phyloP scores from a whole-genome alignment of 192 early-diverging fungal species.

The Backusella mclennaniae region DNA sequence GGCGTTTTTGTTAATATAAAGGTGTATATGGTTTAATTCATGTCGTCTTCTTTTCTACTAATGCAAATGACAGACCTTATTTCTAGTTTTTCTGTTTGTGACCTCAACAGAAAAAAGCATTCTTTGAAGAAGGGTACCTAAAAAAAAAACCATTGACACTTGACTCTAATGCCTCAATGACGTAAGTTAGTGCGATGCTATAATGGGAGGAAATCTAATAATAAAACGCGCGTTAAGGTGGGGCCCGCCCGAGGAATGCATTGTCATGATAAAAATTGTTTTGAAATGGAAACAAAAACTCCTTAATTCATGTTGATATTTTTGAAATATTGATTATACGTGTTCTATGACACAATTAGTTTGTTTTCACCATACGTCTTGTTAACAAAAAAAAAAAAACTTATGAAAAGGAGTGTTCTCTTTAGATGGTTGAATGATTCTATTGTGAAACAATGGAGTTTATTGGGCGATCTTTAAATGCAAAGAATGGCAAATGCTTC shows the following conservation, averaged over 20 bases:
- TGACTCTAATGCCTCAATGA: neutral
- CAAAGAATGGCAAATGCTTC: neutral
- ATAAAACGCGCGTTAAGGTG: neutral
- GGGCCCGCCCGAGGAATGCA: neutral
- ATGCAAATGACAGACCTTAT: no score
- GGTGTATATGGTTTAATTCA: no score
- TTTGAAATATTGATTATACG: neutral
- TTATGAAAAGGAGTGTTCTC: neutral
- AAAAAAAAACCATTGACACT: neutral
- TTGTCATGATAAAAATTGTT: neutral
- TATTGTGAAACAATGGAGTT: neutral
- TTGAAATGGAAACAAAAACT: neutral
- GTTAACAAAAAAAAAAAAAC: no score
- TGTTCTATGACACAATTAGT: neutral
- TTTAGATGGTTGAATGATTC: neutral
- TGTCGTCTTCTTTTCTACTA: no score
- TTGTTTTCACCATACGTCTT: neutral
- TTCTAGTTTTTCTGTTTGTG: no score
- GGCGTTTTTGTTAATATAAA: no score
- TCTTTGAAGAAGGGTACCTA: neutral
- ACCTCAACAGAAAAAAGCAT: neutral
- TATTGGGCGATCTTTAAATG: neutral
- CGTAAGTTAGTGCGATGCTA: neutral
- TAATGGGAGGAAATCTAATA: neutral
- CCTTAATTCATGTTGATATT: neutral